Percentiles rank a stretch among this genome's conserved stretches.
Conservation (phyloP, 2,329 filamentous ascomycete species). For the Zymoseptoria passerinii region DNA sequence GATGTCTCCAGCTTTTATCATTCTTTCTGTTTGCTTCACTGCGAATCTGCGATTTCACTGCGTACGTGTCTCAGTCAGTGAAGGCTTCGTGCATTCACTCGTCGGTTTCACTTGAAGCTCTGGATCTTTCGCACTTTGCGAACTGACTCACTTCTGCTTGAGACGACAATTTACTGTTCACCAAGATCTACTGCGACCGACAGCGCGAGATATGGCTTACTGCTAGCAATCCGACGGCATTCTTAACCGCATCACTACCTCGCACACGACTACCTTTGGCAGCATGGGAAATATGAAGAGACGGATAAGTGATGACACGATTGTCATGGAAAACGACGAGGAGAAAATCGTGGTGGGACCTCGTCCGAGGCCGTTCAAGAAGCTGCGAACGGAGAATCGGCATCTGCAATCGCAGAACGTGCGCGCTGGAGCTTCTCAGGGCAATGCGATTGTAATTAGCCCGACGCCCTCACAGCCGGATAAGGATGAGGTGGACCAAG, state of each 20-base stretch:
- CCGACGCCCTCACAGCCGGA: neutral
- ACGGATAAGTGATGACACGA: neutral
- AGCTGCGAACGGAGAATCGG: neutral
- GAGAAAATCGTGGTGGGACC: neutral
- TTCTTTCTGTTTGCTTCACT: neutral
- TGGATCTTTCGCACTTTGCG: neutral
- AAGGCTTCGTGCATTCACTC: neutral
- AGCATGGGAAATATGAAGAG: neutral
- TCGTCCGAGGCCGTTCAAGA: neutral
- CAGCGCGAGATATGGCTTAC: neutral
- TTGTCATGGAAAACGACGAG: neutral
- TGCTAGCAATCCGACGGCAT: neutral
- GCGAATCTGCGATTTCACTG: no score
- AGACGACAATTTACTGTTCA: neutral
- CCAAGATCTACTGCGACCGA: neutral
- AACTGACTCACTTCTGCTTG: neutral
- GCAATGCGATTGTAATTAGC: neutral
- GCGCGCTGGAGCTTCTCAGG: neutral
- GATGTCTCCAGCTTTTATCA: neutral
- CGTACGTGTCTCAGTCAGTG: neutral
- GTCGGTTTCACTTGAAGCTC: neutral
- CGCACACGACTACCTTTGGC: neutral
- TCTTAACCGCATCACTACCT: neutral
- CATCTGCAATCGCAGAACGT: neutral
- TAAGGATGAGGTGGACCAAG: neutral